Percentiles rank a stretch among this genome's conserved stretches.
phyloP scores from a whole-genome alignment of 73 alveolate genomes.

The Stentor coeruleus region DNA sequence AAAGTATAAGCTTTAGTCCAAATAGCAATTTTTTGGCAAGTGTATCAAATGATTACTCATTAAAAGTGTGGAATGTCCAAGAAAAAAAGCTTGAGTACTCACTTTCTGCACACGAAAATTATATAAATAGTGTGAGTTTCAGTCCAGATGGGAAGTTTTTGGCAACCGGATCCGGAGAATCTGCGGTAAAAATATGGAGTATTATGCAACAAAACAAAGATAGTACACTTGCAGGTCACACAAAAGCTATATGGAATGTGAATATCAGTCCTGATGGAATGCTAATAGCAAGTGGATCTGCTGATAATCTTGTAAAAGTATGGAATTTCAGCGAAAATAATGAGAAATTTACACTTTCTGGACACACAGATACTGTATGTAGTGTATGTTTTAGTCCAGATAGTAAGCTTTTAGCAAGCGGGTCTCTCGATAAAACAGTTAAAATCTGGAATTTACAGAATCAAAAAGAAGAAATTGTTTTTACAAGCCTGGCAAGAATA shows the following conservation, averaged over 20 bases:
- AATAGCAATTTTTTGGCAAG: constrained; percentile 35
- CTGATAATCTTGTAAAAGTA: neutral
- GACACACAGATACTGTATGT: neutral
- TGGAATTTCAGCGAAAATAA: neutral
- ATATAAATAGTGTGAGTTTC: constrained; percentile 40
- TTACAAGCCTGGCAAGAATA: no score
- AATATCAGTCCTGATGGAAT: neutral
- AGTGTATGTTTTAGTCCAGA: neutral
- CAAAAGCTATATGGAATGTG: no score
- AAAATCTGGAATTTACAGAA: neutral
- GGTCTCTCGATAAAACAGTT: neutral
- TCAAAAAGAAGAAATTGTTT: no score
- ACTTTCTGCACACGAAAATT: constrained; percentile 48
- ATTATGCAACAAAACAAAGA: no score
- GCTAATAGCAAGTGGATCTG: neutral
- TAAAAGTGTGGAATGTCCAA: constrained; percentile 63
- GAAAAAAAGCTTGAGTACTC: constrained; percentile 38
- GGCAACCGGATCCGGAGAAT: constrained; percentile 66
- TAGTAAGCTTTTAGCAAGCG: neutral
- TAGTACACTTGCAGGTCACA: no score
- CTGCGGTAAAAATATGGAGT: constrained; percentile 41
- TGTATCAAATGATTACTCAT: constrained; percentile 53
- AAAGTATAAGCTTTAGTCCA: neutral
- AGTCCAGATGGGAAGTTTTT: constrained; percentile 66
- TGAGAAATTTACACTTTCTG: neutral